Conservation (phyloP, 805 yeast species). For the Saturnispora galanensis region DNA sequence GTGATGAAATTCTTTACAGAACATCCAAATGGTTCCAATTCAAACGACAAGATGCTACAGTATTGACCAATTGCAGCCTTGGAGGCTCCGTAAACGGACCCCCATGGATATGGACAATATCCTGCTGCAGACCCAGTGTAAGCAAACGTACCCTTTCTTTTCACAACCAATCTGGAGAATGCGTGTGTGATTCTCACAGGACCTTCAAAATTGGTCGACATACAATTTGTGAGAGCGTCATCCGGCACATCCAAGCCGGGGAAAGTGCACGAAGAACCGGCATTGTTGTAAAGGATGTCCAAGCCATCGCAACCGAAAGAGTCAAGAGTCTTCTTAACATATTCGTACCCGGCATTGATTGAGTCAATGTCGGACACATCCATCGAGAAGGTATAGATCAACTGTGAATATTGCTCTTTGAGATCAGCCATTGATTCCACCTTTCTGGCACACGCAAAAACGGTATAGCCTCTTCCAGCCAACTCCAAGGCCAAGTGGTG, state of each 20-base stretch:
- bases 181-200: constrained; percentile 57
- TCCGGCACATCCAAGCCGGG: constrained; percentile 57
- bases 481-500: constrained; percentile 36
- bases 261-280: constrained; percentile 48
- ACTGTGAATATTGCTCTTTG: constrained; percentile 26
- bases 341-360: constrained; percentile 33
- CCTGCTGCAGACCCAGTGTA: constrained; percentile 73
- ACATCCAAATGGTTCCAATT: constrained; percentile 64
- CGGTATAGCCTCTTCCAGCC: constrained; percentile 36
- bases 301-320: constrained; percentile 25
- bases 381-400: constrained; percentile 37
- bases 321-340: constrained; percentile 23
- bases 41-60: constrained; percentile 52
- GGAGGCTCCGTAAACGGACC: constrained; percentile 52
- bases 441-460: constrained; percentile 69
- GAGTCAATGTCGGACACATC: constrained; percentile 50
- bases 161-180: constrained; percentile 34
- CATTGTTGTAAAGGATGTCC: constrained; percentile 63
- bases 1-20: constrained; percentile 60
- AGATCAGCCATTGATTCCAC: constrained; percentile 48
- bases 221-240: constrained; percentile 39
- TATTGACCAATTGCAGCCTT: constrained; percentile 74
- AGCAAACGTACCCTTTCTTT: constrained; percentile 57
- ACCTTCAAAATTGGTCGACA: constrained; percentile 61
- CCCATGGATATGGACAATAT: constrained; percentile 58